Evolutionary conservation across 2,329 filamentous ascomycete species (phyloP).

Genomic region (Teratosphaeria epicoccoides): DNA sequence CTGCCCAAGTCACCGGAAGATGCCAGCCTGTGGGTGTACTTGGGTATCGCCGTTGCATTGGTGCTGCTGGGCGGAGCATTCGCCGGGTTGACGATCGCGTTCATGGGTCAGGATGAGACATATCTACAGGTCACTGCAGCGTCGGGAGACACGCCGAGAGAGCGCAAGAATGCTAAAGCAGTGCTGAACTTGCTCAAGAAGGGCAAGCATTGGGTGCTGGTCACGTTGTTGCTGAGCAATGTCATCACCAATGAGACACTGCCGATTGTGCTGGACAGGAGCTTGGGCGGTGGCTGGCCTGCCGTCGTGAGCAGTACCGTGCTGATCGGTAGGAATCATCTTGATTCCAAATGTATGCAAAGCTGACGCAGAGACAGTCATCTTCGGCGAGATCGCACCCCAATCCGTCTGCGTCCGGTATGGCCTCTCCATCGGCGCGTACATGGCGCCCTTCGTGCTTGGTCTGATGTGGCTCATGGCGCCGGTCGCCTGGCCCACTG

Average conservation of each 20-base stretch:
- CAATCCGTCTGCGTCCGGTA: slow-evolving; percentile 96
- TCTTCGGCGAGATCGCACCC: slow-evolving; percentile 93
- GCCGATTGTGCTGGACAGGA: slow-evolving; percentile 88
- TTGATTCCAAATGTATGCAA: background rate
- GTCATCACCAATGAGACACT: slow-evolving; percentile 97
- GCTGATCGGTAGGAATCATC: slow-evolving; percentile 63
- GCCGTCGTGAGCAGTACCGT: slow-evolving; percentile 89
- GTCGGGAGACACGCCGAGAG: slow-evolving; percentile 64
- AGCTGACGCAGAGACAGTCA: slow-evolving; percentile 50
- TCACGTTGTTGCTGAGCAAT: slow-evolving; percentile 86
- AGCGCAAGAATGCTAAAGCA: slow-evolving; percentile 72
- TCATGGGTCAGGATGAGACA: slow-evolving; percentile 79
- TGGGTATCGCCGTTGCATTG: slow-evolving; percentile 65
- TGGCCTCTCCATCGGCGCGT: slow-evolving; percentile 86
- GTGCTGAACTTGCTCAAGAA: slow-evolving; percentile 71
- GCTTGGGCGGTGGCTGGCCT: slow-evolving; percentile 85
- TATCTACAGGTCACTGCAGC: slow-evolving; percentile 90
- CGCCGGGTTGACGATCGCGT: slow-evolving; percentile 84
- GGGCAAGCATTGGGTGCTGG: slow-evolving; percentile 97
- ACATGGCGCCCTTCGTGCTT: slow-evolving; percentile 81
- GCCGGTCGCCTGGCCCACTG: slow-evolving; percentile 85
- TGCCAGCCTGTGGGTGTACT: slow-evolving; percentile 67
- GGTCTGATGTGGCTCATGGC: slow-evolving; percentile 84
- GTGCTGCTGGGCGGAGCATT: slow-evolving; percentile 87
- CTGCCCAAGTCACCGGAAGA: slow-evolving; percentile 32